Base-by-base conservation (phyloP, 192 early-diverging fungal species). In the Podochytrium sp. region DNA sequence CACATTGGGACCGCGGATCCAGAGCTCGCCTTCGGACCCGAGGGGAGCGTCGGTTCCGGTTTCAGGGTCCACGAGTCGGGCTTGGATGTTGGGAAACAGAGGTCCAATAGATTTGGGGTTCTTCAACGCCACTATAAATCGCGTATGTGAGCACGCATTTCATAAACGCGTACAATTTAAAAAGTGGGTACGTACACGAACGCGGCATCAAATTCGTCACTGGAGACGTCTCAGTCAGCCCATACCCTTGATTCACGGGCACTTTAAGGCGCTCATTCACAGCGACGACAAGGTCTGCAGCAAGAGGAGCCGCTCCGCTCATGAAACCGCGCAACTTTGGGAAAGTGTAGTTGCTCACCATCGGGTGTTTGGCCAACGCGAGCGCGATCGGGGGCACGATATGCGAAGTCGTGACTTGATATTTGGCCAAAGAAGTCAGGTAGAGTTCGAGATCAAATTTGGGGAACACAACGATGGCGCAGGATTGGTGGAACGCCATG, bases 1-100 rank as follows among this genome's bases (percentile, higher is more conserved):
- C n/a, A 95, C 90, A 74, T 94, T 95, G 37, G 81, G 75, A 3
- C 95, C 95, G 39, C 88, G 86, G 43, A 96, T 83, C 78, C 95
- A 96, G 14, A 96, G 89, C 74, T 96, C 95, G 38, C 94, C 95
- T 33, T 85, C 76, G 18, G 66, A 74, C 20, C 59, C 40, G 7
- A 25, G n/a, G 10, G 51, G 30, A 6, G 83, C 71, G 20, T 76
- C 75, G 33, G 83, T 75, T 34, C 88, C 89, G 52, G 88, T 78
- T 20, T 87, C 89, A 71, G 79, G 83, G 61, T 92, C 86, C 3
- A 98, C 80, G 6, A 98, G 65, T 35, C 92, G 92, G 49, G 90
- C 90, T 59, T 90, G 76, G 73, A 88, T 81, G 62, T 83, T 91
- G 41, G 94, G 89, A 49, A 95, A 32, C 49, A 96, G 81, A 4